Evolutionary conservation across 2,329 filamentous ascomycete genomes (phyloP).

Genomic region (Fusarium verticillioides): DNA sequence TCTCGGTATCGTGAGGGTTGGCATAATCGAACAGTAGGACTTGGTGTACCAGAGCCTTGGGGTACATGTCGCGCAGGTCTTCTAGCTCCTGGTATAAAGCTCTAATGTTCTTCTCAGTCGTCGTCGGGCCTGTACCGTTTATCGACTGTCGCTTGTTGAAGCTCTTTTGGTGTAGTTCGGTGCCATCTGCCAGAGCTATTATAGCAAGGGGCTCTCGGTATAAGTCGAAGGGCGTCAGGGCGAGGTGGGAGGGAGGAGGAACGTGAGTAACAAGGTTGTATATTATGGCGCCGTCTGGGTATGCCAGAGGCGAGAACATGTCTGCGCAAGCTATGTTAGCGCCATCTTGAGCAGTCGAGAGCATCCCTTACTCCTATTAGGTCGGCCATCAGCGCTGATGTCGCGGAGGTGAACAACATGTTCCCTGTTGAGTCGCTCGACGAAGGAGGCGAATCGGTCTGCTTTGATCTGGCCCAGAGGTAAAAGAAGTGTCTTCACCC

Average conservation of each 20-base stretch:
- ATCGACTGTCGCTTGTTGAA: slow-evolving; percentile 66
- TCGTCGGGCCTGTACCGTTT: slow-evolving; percentile 61
- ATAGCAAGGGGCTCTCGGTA: slow-evolving; percentile 87
- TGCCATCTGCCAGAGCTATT: slow-evolving; percentile 85
- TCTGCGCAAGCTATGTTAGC: slow-evolving; percentile 62
- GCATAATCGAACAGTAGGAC: slow-evolving; percentile 83
- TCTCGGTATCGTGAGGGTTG: slow-evolving; percentile 57
- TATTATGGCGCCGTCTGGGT: slow-evolving; percentile 85
- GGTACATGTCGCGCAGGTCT: slow-evolving; percentile 76
- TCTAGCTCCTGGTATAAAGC: slow-evolving; percentile 75
- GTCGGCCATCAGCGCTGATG: slow-evolving; percentile 84
- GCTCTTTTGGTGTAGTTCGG: slow-evolving; percentile 68
- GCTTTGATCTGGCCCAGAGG: slow-evolving; percentile 88
- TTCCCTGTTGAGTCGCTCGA: slow-evolving; percentile 80
- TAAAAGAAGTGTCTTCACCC: slow-evolving; percentile 86
- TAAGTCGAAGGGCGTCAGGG: slow-evolving; percentile 88
- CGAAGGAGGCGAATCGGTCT: slow-evolving; percentile 81
- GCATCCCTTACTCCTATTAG: slow-evolving; percentile 77
- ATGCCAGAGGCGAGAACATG: slow-evolving; percentile 92
- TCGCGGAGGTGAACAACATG: slow-evolving; percentile 87
- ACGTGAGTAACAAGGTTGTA: slow-evolving; percentile 87
- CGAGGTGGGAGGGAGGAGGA: slow-evolving; percentile 81
- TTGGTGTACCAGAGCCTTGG: slow-evolving; percentile 80
- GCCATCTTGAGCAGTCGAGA: slow-evolving; percentile 4
- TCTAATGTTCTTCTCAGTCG: slow-evolving; percentile 67